Percentiles rank a stretch among this genome's conserved stretches.
Evolutionary conservation across 31 red algal species (phyloP).

Genomic region (Porphyra umbilicalis): DNA sequence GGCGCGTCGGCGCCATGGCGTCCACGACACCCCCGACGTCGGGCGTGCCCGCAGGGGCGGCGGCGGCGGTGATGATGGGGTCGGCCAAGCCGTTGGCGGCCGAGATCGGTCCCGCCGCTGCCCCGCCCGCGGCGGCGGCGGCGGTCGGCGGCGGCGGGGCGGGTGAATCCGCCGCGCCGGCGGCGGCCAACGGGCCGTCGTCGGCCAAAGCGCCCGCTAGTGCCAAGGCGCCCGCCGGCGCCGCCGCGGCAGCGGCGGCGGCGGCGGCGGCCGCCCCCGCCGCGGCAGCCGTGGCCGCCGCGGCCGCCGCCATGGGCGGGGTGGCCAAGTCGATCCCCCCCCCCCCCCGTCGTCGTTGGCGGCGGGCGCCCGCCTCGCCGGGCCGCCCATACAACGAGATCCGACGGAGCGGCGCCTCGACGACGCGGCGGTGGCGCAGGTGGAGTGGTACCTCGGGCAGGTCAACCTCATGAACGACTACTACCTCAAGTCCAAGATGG

Average conservation of each 20-base stretch:
- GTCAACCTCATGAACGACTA: constrained; percentile 66
- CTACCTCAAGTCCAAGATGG: constrained; percentile 74
- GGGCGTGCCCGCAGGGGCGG: background rate
- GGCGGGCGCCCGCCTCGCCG: background rate
- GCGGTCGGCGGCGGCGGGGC: background rate
- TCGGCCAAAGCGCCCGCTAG: background rate
- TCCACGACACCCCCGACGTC: background rate
- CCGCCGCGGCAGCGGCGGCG: background rate
- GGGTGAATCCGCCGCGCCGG: background rate
- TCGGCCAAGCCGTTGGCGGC: background rate
- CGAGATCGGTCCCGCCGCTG: background rate
- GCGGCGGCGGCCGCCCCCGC: background rate
- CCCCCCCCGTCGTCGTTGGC: too few relatives aligned
- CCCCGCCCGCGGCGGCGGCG: background rate
- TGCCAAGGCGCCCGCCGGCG: background rate
- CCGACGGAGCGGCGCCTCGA: constrained; percentile 11
- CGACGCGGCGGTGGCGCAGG: constrained; percentile 60
- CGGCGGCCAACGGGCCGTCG: background rate
- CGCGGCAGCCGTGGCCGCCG: background rate
- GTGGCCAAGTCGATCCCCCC: background rate
- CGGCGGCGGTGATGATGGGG: background rate
- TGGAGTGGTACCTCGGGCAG: constrained; percentile 85
- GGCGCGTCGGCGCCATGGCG: background rate
- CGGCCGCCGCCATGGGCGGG: background rate
- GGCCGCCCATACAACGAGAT: background rate